Evolutionary conservation across 2,329 filamentous ascomycete species (phyloP).

Genomic region (Fusarium newnesense): DNA sequence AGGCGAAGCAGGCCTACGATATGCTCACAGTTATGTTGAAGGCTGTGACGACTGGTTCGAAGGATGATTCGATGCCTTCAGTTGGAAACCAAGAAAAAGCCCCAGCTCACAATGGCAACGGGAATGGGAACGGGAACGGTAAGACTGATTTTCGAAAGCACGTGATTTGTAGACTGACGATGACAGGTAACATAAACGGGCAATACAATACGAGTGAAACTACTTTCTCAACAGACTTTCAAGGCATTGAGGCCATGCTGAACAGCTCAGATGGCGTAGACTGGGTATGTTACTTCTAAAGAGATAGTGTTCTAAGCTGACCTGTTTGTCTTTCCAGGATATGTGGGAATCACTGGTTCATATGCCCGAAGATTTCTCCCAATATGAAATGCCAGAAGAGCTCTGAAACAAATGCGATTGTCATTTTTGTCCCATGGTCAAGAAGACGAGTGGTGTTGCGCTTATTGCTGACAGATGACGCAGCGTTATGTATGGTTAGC

Average conservation of each 20-base stretch:
- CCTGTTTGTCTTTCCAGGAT: not conserved
- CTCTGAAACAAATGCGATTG: not conserved
- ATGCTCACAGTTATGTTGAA: constrained; percentile 31
- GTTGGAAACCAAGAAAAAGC: not conserved
- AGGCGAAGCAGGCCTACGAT: constrained; percentile 24
- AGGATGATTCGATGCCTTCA: not conserved
- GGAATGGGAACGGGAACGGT: not conserved
- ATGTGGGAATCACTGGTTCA: constrained; percentile 29
- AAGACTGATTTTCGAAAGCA: accelerated
- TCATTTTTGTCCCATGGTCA: not conserved
- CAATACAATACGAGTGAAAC: not conserved
- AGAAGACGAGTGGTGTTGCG: accelerated
- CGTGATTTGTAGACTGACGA: not conserved
- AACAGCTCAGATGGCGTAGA: constrained; percentile 26
- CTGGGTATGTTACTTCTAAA: constrained; percentile 6
- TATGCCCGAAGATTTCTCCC: constrained; percentile 18
- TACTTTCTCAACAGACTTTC: not conserved
- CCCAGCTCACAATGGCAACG: not conserved
- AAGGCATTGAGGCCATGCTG: constrained; percentile 27
- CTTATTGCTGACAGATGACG: not conserved
- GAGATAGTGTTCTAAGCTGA: not conserved
- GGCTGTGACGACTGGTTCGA: not conserved
- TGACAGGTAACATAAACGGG: not conserved
- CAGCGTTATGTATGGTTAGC: not conserved
- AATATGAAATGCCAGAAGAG: constrained; percentile 10